Base-by-base conservation (phyloP, 73 alveolate species). In the Uronychia binucleata region DNA sequence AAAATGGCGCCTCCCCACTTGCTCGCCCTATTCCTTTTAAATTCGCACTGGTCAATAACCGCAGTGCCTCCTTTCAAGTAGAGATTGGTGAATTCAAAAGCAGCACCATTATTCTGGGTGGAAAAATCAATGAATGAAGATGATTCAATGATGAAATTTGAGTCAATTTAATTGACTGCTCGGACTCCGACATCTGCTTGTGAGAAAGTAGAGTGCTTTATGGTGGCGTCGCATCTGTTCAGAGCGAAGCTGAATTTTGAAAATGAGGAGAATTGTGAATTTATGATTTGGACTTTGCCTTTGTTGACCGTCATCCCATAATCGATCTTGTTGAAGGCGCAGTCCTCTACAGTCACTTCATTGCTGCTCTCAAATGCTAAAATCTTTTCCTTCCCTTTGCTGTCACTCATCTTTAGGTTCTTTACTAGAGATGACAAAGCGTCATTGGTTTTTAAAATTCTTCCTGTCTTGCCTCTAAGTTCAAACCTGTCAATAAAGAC, bases 91-190 rank as follows among this genome's bases (percentile, higher is more conserved):
- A 46, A 46, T 46, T 46, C 67, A 19, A 46, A 46, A 46, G 19
- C 67, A 46, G 67, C 67, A 46, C 67, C 67, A 46, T 46, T 46
- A n/a, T n/a, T n/a, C n/a, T n/a, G n/a, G n/a, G n/a, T n/a, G n/a
- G n/a, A n/a, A n/a, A n/a, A n/a, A n/a, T n/a, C n/a, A n/a, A n/a
- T n/a, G n/a, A n/a, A n/a, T n/a, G n/a, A n/a, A n/a, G n/a, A n/a
- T n/a, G n/a, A n/a, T n/a, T n/a, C n/a, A n/a, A n/a, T n/a, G n/a
- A n/a, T n/a, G n/a, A n/a, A n/a, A n/a, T n/a, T n/a, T n/a, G n/a
- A n/a, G n/a, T n/a, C n/a, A n/a, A n/a, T n/a, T n/a, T n/a, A n/a
- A n/a, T n/a, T n/a, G n/a, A n/a, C n/a, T n/a, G n/a, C n/a, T n/a
- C n/a, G n/a, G n/a, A n/a, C n/a, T n/a, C n/a, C n/a, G n/a, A n/a